Percentiles rank a stretch among this genome's conserved stretches.
Evolutionary conservation across 1,284 basidiomycete genomes (phyloP).

Genomic region (Cryptococcus sp.): DNA sequence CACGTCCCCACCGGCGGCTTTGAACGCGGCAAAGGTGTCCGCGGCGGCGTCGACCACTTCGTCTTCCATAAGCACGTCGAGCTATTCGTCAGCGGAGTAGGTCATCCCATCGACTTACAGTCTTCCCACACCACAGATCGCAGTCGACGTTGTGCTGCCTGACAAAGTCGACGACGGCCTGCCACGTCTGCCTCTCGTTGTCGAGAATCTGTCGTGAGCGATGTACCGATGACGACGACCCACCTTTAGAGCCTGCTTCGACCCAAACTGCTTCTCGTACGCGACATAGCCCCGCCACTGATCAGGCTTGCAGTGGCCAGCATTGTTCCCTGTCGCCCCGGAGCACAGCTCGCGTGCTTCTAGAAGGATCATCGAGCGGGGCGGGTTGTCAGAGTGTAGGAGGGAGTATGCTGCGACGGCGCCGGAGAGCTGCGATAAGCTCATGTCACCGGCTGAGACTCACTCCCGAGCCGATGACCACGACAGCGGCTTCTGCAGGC

Average conservation of each 20-base stretch:
- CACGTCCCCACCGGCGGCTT: slow-evolving; percentile 25
- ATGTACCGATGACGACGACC: not conserved
- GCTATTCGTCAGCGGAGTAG: slow-evolving; percentile 4
- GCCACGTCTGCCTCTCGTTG: slow-evolving; percentile 27
- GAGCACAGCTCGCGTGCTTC: slow-evolving; percentile 39
- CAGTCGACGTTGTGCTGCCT: slow-evolving; percentile 28
- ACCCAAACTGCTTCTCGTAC: slow-evolving; percentile 22
- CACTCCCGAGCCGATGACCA: slow-evolving; percentile 39
- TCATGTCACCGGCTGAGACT: slow-evolving; percentile 3
- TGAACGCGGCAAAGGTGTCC: slow-evolving; percentile 16
- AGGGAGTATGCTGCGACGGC: slow-evolving; percentile 29
- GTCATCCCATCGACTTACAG: slow-evolving; percentile 10
- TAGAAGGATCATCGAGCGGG: slow-evolving; percentile 31
- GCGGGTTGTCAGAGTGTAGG: slow-evolving; percentile 20
- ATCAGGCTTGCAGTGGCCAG: slow-evolving; percentile 40
- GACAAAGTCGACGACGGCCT: slow-evolving; percentile 22
- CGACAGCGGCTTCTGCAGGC: slow-evolving; percentile 29
- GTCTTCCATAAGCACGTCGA: slow-evolving; percentile 23
- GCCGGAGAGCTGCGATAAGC: slow-evolving; percentile 18
- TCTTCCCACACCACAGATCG: slow-evolving; percentile 27
- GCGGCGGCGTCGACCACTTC: slow-evolving; percentile 16
- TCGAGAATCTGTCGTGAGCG: slow-evolving; percentile 17
- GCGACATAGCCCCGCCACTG: slow-evolving; percentile 32
- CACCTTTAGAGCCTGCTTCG: slow-evolving; percentile 30
- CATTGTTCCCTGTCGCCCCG: slow-evolving; percentile 37